Evolutionary conservation across 2,329 filamentous ascomycete species (phyloP), one percentile per base, ranked within the genome.

Genomic region (Didymella keratinophila): DNA sequence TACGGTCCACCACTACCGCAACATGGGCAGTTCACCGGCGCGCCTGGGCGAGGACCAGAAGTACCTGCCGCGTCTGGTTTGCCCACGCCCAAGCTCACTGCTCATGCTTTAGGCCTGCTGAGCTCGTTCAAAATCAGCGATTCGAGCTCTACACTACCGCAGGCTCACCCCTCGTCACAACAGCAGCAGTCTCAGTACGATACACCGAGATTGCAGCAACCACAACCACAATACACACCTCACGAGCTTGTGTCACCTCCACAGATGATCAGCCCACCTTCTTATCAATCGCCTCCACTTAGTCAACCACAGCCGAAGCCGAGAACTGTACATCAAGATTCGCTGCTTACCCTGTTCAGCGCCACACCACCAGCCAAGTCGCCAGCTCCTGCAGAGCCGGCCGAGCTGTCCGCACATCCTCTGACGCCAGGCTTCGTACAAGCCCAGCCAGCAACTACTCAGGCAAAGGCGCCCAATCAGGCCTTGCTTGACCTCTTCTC

Each of bases 21-120:
- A 16, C 62, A 60, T 25, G 62, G 62, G 9, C 76, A 76, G n/a
- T 71, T 72, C 30, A 64, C 72, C 6, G 74, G 57, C 51, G 75
- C 68, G 49, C 77, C 78, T 55, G 78, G 78, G n/a, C 49, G 67
- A 50, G 52, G 52, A 16, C 78, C 80, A 39, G 73, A 76, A 34
- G 80, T 83, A 28, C 86, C 86, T 1, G 80, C 83, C 32, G 84
- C 86, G 5, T 73, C 86, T 65, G 84, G 84, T 50, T 70, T 89
- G 23, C 86, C 86, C 16, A 79, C 82, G 37, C 85, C 85, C 7
- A 84, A 82, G 61, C 79, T 88, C 30, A 87, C 79, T 34, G 81
- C 80, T 12, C 86, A 89, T 70, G 81, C 84, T 1, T 78, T 84
- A 57, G 80, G 81, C n/a, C 71, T 89, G 32, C 75, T 89, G 47